These are phyloP conservation scores for Aspergillus vadensis DNA, from an alignment of 2,329 filamentous ascomycete genomes.

Conservation along the genomic window DNA sequence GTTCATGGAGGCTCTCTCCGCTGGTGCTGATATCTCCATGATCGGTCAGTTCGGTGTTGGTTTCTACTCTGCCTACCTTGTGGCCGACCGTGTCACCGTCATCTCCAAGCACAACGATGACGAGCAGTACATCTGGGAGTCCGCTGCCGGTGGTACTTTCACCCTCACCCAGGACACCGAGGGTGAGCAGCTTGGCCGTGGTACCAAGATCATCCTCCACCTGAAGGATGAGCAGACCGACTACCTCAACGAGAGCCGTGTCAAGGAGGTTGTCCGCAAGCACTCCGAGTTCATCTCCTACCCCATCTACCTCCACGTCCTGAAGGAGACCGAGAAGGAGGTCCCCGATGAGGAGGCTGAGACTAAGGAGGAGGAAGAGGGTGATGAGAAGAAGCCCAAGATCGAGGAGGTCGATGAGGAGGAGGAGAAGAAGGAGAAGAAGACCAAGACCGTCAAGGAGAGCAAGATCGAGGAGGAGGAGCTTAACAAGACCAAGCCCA, in stretches of 20 bases:
- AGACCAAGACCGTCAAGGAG: constrained; percentile 99
- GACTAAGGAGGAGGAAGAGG: constrained; percentile 70
- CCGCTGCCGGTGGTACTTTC: constrained; percentile 95
- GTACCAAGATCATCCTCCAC: constrained; percentile 97
- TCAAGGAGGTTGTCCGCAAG: constrained; percentile 99
- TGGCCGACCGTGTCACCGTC: constrained; percentile 93
- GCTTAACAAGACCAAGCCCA: constrained; percentile 99
- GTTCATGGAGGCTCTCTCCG: constrained; percentile 99
- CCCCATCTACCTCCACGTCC: constrained; percentile 99
- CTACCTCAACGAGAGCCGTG: constrained; percentile 97
- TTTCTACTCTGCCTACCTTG: constrained; percentile 99
- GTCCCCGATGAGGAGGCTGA: constrained; percentile 94
- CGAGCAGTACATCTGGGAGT: constrained; percentile 99
- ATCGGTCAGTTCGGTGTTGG: constrained; percentile 99
- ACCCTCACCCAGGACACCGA: constrained; percentile 87
- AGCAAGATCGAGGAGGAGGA: constrained; percentile 98
- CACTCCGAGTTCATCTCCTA: constrained; percentile 99
- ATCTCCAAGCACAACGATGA: constrained; percentile 99
- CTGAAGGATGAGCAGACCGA: constrained; percentile 99
- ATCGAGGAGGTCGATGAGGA: constrained; percentile 90
- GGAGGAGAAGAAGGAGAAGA: constrained; percentile 83
- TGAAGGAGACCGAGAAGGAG: constrained; percentile 99
- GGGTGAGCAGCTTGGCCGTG: constrained; percentile 85
- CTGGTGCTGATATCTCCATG: constrained; percentile 99
- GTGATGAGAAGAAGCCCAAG: constrained; percentile 92